These are phyloP conservation scores for Monascus ruber DNA, from an alignment of 2,329 filamentous ascomycete species.

Conservation along the genomic window DNA sequence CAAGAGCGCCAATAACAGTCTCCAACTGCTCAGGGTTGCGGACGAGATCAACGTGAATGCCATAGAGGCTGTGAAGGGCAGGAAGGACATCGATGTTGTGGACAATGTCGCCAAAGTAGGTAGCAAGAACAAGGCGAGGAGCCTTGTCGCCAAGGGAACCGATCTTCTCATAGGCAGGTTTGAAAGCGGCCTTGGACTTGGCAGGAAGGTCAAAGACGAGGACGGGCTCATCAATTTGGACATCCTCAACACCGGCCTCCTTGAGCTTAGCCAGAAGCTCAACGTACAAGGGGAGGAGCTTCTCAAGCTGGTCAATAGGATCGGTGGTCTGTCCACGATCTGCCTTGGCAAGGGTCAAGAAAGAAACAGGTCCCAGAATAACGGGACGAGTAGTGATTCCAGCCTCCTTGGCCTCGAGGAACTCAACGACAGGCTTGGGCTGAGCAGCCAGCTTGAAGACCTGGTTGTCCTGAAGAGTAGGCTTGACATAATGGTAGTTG, in stretches of 20 bases:
- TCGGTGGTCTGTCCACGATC: slow-evolving; percentile 88
- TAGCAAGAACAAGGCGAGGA: slow-evolving; percentile 81
- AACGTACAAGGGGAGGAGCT: slow-evolving; percentile 88
- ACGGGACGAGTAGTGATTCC: slow-evolving; percentile 89
- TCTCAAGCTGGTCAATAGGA: slow-evolving; percentile 86
- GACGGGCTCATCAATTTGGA: slow-evolving; percentile 96
- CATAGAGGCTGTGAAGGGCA: slow-evolving; percentile 61
- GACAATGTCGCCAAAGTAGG: slow-evolving; percentile 98
- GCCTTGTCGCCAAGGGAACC: slow-evolving; percentile 59
- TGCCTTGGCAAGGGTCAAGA: slow-evolving; percentile 95
- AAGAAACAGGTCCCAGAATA: slow-evolving; percentile 89
- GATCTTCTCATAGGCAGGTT: slow-evolving; percentile 91
- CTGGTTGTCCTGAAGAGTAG: slow-evolving; percentile 93
- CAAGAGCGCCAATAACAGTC: slow-evolving; percentile 68
- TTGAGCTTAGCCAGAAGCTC: slow-evolving; percentile 90
- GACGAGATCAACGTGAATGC: slow-evolving; percentile 89
- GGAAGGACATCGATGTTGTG: slow-evolving; percentile 93
- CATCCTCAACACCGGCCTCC: slow-evolving; percentile 86
- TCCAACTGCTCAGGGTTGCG: slow-evolving; percentile 97
- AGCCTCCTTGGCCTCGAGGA: slow-evolving; percentile 95
- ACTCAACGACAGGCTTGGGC: slow-evolving; percentile 91
- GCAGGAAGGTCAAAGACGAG: slow-evolving; percentile 87
- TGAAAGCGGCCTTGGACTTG: slow-evolving; percentile 94
- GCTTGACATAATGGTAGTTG: slow-evolving; percentile 99
- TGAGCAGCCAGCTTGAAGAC: slow-evolving; percentile 76